Evolutionary conservation across 2,329 filamentous ascomycete species (phyloP), one percentile per base, ranked within the genome.

Genomic region (Xylaria digitata): DNA sequence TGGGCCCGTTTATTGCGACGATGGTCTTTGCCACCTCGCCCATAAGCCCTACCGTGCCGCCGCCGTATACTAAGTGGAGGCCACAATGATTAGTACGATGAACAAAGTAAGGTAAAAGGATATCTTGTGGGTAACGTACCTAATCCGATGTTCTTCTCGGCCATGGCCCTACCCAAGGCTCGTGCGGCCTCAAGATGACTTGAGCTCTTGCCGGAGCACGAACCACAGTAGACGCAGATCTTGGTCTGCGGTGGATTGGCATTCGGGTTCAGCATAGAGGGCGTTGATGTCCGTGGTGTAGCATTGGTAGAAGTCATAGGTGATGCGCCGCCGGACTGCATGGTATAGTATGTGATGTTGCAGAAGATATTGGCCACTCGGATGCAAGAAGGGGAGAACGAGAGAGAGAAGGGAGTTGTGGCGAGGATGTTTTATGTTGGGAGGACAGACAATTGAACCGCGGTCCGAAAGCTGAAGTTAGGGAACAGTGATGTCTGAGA

Each of bases 201-300:
- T 15, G 92, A 89, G 69, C 88, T 90, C 58, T 84, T 89, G 56
- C 96, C 96, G 17, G 86, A 79, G 8, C 88, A 90, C 59, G 96
- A 89, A 76, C 95, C 96, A 83, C 96, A 98, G 86, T 97, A 98
- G 72, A 98, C 95, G 79, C 93, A 97, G 78, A 97, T 91, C 71
- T 92, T 92, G 66, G 91, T 83, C 67, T 72, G 77, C 69, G 79
- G 82, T 57, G 79, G 75, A 34, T 74, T 74, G 68, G 75, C 74
- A 68, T 78, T 76, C 61, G 74, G 63, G 69, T 72, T 73, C 62
- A 74, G 69, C 69, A 65, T 71, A 15, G 73, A 69, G 58, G 78
- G 74, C 1, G 78, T 79, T n/a, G 74, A 68, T 13, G 75, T 75
- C 65, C 75, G 68, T 8, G 79, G 74, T 30, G 70, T 73, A 43